These are phyloP conservation scores for Botrytis byssoidea DNA, from an alignment of 2,329 filamentous ascomycete genomes.

Conservation along the genomic window DNA sequence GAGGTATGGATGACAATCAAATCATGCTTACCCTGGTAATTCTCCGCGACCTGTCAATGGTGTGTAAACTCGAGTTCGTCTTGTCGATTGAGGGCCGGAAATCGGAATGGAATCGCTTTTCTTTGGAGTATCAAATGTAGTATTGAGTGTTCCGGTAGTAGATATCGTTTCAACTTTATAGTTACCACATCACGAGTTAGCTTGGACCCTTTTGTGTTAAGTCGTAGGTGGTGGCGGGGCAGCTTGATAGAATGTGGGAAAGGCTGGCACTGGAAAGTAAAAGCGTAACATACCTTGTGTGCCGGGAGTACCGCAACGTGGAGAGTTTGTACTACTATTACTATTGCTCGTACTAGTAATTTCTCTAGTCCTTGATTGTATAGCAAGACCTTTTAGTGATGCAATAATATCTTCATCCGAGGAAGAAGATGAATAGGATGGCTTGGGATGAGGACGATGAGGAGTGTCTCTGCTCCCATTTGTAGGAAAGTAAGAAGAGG, in stretches of 20 bases:
- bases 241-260: slow-evolving; percentile 5
- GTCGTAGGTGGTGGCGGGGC: slow-evolving; percentile 17
- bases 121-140: slow-evolving; percentile 29
- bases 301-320: slow-evolving; percentile 20
- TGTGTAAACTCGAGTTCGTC: slow-evolving; percentile 46
- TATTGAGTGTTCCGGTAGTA: not conserved
- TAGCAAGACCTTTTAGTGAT: slow-evolving; percentile 24
- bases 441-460: slow-evolving; percentile 33
- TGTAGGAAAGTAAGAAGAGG: slow-evolving; percentile 42
- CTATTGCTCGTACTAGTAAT: not conserved
- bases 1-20: slow-evolving; percentile 12
- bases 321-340: slow-evolving; percentile 16
- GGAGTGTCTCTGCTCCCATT: slow-evolving; percentile 38
- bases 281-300: slow-evolving; percentile 25
- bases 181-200: slow-evolving; percentile 12
- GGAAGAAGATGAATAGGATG: not conserved
- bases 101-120: slow-evolving; percentile 56
- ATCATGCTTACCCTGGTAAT: slow-evolving; percentile 52
- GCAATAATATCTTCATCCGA: slow-evolving; percentile 29
- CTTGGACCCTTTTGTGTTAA: not conserved
- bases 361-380: slow-evolving; percentile 19
- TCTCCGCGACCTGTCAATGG: slow-evolving; percentile 57
- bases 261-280: slow-evolving; percentile 3
- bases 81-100: slow-evolving; percentile 46
- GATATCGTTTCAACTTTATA: slow-evolving; percentile 21